Conservation (phyloP, 495 filamentous ascomycete genomes). For the Annulohypoxylon bovei region DNA sequence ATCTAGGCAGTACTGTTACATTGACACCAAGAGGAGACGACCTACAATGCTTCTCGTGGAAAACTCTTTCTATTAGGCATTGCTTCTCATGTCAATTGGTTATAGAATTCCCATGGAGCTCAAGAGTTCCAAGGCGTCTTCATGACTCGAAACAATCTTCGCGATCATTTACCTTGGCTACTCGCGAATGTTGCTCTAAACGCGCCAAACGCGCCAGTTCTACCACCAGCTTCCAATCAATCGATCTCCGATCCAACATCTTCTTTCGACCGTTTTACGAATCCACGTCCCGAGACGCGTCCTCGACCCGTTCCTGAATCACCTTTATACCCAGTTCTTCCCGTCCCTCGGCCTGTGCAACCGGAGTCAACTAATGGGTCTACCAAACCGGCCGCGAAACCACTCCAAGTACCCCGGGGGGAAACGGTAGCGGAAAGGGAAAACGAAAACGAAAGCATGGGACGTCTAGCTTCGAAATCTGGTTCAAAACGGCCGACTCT, state of each 20-base stretch:
- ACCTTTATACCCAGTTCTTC: conserved; percentile 41
- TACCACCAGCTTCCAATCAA: conserved; percentile 44
- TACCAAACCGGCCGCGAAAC: conserved; percentile 24
- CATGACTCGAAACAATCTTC: conserved; percentile 75
- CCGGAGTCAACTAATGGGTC: conserved; percentile 37
- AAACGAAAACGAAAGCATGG: conserved; percentile 41
- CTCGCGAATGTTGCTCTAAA: conserved; percentile 53
- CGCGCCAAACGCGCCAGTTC: conserved; percentile 45
- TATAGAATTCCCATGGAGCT: conserved; percentile 45
- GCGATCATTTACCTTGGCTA: conserved; percentile 68
- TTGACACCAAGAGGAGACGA: conserved; percentile 12
- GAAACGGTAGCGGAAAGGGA: conserved; percentile 22
- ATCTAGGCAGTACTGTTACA: conserved; percentile 3
- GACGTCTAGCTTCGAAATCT: conserved; percentile 39
- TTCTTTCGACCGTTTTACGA: conserved; percentile 17
- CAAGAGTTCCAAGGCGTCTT: conserved; percentile 49
- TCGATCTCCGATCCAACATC: conserved; percentile 24
- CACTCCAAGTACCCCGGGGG: conserved; percentile 21
- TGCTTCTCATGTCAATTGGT: conserved; percentile 36
- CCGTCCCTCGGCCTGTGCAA: conserved; percentile 17
- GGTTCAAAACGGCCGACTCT: conserved; percentile 42
- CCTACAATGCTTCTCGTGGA: not conserved
- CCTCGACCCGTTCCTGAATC: conserved; percentile 7
- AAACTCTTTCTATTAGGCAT: conserved; percentile 4
- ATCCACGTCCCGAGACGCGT: conserved; percentile 26